Percentiles rank a stretch among this genome's conserved stretches.
phyloP scores from a whole-genome alignment of 441 rosid species.

The Euphorbia celastroides region DNA sequence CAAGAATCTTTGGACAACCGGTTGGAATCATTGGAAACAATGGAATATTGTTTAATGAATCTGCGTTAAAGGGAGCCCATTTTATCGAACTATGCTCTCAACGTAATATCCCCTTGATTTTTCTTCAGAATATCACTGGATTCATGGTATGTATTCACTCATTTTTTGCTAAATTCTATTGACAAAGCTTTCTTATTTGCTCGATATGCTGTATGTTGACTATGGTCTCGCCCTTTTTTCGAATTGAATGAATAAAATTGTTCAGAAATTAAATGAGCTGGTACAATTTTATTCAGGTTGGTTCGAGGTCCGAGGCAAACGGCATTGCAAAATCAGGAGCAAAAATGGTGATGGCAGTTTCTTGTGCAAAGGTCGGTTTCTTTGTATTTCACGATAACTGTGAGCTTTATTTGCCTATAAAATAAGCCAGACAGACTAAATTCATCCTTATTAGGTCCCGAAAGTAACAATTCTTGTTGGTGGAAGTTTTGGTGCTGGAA shows the following conservation, averaged over 20 bases:
- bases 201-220: neutral
- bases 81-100: constrained; percentile 87
- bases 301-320: constrained; percentile 92
- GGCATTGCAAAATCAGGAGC: constrained; percentile 99
- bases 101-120: constrained; percentile 82
- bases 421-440: too few species aligned
- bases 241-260: too few species aligned
- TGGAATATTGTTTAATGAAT: constrained; percentile 87
- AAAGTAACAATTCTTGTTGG: constrained; percentile 85
- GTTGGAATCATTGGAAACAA: constrained; percentile 93
- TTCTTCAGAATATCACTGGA: constrained; percentile 95
- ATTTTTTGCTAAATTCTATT: too few species aligned
- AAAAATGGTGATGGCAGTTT: constrained; percentile 98
- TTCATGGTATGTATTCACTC: constrained; percentile 90
- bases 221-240: neutral
- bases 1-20: constrained; percentile 74
- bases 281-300: constrained; percentile 48
- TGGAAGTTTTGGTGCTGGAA: constrained; percentile 98
- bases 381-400: too few species aligned
- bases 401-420: too few species aligned
- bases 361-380: constrained; percentile 98
- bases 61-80: constrained; percentile 95
- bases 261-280: neutral
- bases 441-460: constrained; percentile 52
- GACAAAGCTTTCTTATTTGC: too few species aligned